phyloP scores from a whole-genome alignment of 1,284 basidiomycete species.

The Phellopilus nigrolimitatus region DNA sequence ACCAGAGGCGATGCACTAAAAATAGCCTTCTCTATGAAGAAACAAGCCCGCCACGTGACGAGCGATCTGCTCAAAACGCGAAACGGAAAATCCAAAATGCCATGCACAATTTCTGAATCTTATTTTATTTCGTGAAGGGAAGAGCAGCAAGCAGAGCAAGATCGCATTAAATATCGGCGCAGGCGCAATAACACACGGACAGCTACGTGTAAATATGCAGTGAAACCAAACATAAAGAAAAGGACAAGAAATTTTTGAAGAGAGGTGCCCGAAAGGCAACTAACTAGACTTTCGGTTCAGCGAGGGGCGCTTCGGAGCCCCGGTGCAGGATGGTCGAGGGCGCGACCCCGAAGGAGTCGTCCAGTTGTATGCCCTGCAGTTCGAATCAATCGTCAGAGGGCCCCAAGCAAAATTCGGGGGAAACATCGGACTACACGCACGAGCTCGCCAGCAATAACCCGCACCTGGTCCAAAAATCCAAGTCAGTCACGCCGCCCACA shows the following conservation, averaged over 20 bases:
- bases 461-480: constrained; percentile 54
- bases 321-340: constrained; percentile 74
- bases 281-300: constrained; percentile 16
- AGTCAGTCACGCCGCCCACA: constrained; percentile 15
- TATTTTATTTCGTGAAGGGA: too few species aligned
- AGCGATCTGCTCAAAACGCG: too few species aligned
- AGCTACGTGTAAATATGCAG: background rate
- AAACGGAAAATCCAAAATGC: too few species aligned
- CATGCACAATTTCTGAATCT: too few species aligned
- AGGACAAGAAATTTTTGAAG: constrained; percentile 1
- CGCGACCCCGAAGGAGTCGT: constrained; percentile 75
- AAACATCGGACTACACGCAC: constrained; percentile 41
- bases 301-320: constrained; percentile 32
- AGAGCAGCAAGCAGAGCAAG: background rate
- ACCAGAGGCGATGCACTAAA: too few species aligned
- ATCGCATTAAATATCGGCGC: constrained; percentile 15
- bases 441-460: constrained; percentile 75
- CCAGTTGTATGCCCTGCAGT: constrained; percentile 54
- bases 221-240: constrained; percentile 1
- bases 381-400: constrained; percentile 23
- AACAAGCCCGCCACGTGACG: too few species aligned
- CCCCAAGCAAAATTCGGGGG: constrained; percentile 10
- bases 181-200: background rate
- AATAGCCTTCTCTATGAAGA: too few species aligned
- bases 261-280: constrained; percentile 3